Conservation (phyloP, 352 stramenopile genomes). For the Phytophthora hybrid region DNA sequence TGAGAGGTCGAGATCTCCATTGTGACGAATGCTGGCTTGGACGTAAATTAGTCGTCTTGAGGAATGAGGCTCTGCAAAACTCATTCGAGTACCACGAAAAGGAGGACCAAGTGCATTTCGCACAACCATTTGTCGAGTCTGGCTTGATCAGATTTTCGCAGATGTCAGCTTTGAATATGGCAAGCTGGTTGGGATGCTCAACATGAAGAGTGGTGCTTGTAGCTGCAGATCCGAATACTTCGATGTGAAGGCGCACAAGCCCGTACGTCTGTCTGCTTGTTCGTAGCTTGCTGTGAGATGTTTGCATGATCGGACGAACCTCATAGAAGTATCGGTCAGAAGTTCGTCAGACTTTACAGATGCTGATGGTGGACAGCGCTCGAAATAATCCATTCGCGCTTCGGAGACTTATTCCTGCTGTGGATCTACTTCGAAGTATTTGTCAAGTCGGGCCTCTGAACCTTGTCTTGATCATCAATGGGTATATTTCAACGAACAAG, state of each 20-base stretch:
- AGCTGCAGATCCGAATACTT: neutral
- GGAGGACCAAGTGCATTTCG: neutral
- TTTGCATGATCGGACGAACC: no score
- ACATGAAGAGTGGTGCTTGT: neutral
- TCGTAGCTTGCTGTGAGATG: no score
- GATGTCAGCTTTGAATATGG: neutral
- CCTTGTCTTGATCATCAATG: neutral
- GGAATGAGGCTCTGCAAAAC: neutral
- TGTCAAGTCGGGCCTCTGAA: neutral
- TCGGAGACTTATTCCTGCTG: neutral
- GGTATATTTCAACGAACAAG: neutral
- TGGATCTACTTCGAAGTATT: no score
- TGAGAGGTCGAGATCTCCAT: neutral
- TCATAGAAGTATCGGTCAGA: neutral
- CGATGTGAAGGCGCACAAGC: no score
- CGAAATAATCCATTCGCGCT: neutral
- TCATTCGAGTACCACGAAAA: neutral
- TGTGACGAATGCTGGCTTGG: neutral
- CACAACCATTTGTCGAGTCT: neutral
- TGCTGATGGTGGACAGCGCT: neutral
- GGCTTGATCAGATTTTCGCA: constrained; percentile 2
- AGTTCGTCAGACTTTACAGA: neutral
- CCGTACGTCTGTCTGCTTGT: no score
- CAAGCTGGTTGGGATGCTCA: neutral
- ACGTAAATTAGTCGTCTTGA: neutral